phyloP scores from a whole-genome alignment of 106 monocot species.

The Ottelia alismoides region DNA sequence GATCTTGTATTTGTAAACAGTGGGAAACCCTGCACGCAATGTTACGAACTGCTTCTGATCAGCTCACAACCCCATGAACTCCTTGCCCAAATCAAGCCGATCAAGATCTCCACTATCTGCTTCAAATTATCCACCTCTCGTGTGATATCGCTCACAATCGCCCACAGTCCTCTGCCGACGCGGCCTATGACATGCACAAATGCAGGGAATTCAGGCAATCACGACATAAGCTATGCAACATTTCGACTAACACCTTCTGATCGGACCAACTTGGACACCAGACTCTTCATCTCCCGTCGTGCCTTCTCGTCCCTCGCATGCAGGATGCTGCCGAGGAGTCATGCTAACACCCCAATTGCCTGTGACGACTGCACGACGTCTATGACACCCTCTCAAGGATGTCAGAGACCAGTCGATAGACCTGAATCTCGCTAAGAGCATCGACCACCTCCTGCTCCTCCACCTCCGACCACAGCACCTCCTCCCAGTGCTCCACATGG shows the following conservation, averaged over 20 bases:
- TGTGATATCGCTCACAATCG: conserved; percentile 4
- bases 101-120: conserved; percentile 12
- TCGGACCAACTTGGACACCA: conserved; percentile 15
- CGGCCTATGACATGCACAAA: conserved; percentile 7
- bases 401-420: conserved; percentile 3
- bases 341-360: conserved; percentile 15
- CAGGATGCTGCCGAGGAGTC: conserved; percentile 26
- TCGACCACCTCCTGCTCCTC: conserved; percentile 37
- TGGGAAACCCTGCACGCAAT: conserved; percentile 2
- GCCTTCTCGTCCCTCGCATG: conserved; percentile 54
- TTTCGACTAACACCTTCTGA: too few species aligned
- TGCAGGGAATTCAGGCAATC: conserved; percentile 1
- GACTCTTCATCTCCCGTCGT: conserved; percentile 38
- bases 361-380: conserved; percentile 18
- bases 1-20: conserved; percentile 5
- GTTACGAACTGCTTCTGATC: conserved; percentile 13
- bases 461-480: conserved; percentile 43
- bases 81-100: conserved; percentile 1
- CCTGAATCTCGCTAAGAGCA: conserved; percentile 19
- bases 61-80: conserved; percentile 15
- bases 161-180: background rate
- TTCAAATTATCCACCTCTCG: conserved; percentile 12
- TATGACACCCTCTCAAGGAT: conserved; percentile 35
- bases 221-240: conserved; percentile 3
- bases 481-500: conserved; percentile 53